Evolutionary conservation across 305 asterid genomes (phyloP).

Genomic region (Coffea humblotiana): DNA sequence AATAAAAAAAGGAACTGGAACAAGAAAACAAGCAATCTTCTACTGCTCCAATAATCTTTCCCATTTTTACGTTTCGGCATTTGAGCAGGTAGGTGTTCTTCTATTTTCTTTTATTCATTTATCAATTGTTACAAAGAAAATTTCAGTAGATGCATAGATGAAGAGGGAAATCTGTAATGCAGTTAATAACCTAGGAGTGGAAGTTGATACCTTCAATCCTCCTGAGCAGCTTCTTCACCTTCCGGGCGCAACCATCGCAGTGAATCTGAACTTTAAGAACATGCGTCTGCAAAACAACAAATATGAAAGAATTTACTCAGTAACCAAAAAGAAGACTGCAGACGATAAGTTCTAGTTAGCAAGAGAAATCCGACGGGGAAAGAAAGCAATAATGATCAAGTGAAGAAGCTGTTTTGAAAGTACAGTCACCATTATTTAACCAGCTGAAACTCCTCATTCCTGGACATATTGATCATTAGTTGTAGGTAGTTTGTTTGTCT

Average conservation of each 20-base stretch:
- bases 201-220: slow-evolving; percentile 49
- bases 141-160: neutral
- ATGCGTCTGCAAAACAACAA: slow-evolving; percentile 42
- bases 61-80: neutral
- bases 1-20: neutral
- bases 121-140: too few species aligned
- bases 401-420: neutral
- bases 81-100: neutral
- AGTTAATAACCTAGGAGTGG: neutral
- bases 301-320: neutral
- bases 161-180: neutral
- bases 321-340: neutral
- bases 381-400: neutral
- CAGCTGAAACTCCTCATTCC: slow-evolving; percentile 30
- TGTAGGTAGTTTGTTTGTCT: neutral
- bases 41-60: neutral
- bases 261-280: slow-evolving; percentile 72
- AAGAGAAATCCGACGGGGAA: neutral
- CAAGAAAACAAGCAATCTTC: neutral
- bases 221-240: slow-evolving; percentile 66
- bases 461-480: slow-evolving; percentile 17
- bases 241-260: slow-evolving; percentile 67
- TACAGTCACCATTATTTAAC: slow-evolving; percentile 29
- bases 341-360: neutral
- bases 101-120: neutral